Conservation (phyloP, 2,329 filamentous ascomycete species). For the Colletotrichum tropicicola region DNA sequence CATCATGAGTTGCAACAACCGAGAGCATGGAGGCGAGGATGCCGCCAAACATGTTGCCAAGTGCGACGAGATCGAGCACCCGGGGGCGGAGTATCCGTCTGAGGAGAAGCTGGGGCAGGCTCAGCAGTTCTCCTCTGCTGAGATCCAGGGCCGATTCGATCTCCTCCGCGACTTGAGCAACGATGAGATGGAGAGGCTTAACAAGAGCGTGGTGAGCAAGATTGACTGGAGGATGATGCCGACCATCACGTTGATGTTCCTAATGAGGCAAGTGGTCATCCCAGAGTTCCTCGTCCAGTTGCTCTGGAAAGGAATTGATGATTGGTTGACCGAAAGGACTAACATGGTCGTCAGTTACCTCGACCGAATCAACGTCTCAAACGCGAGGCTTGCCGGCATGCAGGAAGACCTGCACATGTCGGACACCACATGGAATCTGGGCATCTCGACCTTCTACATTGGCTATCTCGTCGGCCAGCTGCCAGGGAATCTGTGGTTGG, state of each 20-base stretch:
- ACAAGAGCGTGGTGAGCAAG: constrained; percentile 39
- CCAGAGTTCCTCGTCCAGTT: background rate
- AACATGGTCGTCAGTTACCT: constrained; percentile 48
- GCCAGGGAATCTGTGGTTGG: constrained; percentile 54
- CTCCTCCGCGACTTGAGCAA: constrained; percentile 33
- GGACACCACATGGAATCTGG: constrained; percentile 46
- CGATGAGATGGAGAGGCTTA: constrained; percentile 35
- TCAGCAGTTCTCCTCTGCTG: constrained; percentile 10
- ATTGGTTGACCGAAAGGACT: background rate
- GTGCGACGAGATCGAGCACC: constrained; percentile 14
- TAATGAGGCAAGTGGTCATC: constrained; percentile 35
- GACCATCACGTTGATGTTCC: constrained; percentile 38
- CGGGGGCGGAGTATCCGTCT: background rate
- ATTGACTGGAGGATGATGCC: constrained; percentile 43
- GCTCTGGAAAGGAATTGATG: background rate
- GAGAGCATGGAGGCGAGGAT: background rate
- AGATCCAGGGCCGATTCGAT: constrained; percentile 36
- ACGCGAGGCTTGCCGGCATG: constrained; percentile 46
- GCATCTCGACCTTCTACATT: constrained; percentile 52
- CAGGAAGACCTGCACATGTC: constrained; percentile 43
- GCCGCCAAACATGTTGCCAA: constrained; percentile 4
- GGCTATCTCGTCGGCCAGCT: constrained; percentile 54
- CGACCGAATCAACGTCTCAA: constrained; percentile 59
- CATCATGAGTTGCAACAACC: background rate
- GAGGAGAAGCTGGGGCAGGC: background rate